Evolutionary conservation across 495 filamentous ascomycete species (phyloP), one percentile per base, ranked within the genome.

Genomic region (Emericellopsis terricola): DNA sequence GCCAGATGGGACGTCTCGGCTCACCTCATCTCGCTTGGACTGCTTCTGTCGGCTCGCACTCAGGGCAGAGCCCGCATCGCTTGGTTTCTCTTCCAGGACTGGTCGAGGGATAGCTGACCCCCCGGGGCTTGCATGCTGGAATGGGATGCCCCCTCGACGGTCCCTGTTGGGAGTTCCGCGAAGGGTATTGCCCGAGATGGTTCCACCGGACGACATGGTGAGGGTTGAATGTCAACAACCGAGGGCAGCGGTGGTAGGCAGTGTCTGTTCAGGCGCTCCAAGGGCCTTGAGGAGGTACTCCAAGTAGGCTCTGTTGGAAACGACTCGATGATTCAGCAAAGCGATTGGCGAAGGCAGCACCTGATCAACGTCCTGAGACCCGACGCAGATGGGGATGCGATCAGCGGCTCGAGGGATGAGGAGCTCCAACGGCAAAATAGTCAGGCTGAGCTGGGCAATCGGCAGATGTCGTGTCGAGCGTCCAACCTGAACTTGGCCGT

Each of bases 11-110:
- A 26, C n/a, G 33, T 19, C 19, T 35, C 2, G 33, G 28, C 8
- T n/a, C 10, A 96, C 89, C 79, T 99, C 89, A 81, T 99, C 89
- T 53, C 83, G 74, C 60, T 94, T 96, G 40, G 76, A 77, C 65
- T 94, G 86, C 59, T 91, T 94, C 59, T 82, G 77, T 50, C 89
- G 68, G 52, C 75, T 94, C 48, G 77, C 79, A 68, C 70, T 92
- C 59, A 81, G 68, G 37, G 79, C 74, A 40, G 68, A 71, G 29
- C 71, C 73, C 38, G 65, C 70, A 36, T 87, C 79, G 50, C 76
- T 81, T 17, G 52, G 39, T 29, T 64, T 57, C 34, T 60, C 55
- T 23, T 93, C 85, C 21, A 77, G 67, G 28, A 83, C 76, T 30
- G 85, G 85, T 42, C 86, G 71, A 37, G 84, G 85, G 45, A 94